Evolutionary conservation across 257 asterid species (phyloP), one percentile per base, ranked within the genome.

Genomic region (Capsicum pubescens): DNA sequence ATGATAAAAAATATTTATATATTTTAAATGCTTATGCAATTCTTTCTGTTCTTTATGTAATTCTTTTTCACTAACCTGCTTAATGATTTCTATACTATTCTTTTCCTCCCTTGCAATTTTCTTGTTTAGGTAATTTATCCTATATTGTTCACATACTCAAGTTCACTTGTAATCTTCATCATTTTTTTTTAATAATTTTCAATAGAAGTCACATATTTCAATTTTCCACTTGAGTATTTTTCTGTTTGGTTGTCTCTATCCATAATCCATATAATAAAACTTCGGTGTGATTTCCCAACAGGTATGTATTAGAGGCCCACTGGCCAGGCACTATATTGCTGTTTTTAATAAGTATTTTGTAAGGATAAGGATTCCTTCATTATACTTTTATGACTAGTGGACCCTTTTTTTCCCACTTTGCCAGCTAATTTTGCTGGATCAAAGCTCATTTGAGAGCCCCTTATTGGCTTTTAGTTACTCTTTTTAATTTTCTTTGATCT

Each of bases 381-480:
- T 69, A 83, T 80, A 77, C 71, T 83, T 48, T 78, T 54, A 69
- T 21, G 26, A 84, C 58, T 61, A 52, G 84, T 61, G 84, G 88
- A 80, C 85, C 86, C 39, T 61, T 4, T 54, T 54, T 68, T 50
- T 39, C 17, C 26, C 42, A 3, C 52, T 84, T 55, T 59, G 87
- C 86, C 91, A 88, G 88, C 87, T 72, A 82, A 67, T 84, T 70
- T 77, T 46, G 85, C 19, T 74, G 39, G 35, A 50, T 48, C 58
- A 64, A 68, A 50, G 19, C 39, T 86, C 50, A 44, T 54, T 79
- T 61, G 67, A 16, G 61, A 60, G 15, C 68, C 79, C 74, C 66
- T 70, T n/a, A 74, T 77, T 74, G 81, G 79, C 68, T 79, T 55
- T 2, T 57, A 50, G 48, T 66, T 71, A 39, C 84, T 10, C 58